A percentile compares a stretch with the other conserved stretches of the same genome.
phyloP scores from a whole-genome alignment of 305 asterid genomes.

The Plantago lanceolata region DNA sequence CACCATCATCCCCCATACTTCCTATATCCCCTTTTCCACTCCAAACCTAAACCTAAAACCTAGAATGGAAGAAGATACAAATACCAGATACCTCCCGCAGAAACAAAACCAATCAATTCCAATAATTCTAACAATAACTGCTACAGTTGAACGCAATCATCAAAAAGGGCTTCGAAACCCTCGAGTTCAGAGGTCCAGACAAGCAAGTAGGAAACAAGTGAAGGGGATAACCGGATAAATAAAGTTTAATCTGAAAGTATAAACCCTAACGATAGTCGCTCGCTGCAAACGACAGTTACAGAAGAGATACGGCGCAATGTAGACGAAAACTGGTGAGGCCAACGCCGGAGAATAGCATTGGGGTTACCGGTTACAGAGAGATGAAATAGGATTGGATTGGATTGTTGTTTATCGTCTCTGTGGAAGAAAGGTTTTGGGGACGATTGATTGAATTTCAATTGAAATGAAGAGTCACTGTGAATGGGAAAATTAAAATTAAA shows the following conservation, averaged over 20 bases:
- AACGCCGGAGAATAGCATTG: not conserved
- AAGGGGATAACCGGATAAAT: not conserved
- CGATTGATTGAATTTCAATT: not conserved
- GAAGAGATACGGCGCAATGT: not conserved
- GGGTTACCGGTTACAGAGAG: not conserved
- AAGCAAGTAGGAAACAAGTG: not conserved
- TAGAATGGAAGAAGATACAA: conserved; percentile 14
- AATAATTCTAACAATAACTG: too few relatives aligned
- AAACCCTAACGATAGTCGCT: not conserved
- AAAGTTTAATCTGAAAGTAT: not conserved
- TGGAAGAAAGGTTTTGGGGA: not conserved
- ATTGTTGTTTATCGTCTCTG: not conserved
- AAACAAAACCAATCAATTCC: not conserved
- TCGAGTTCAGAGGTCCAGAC: not conserved
- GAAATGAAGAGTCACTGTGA: not conserved
- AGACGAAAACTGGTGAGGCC: not conserved
- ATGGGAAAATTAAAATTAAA: too few relatives aligned
- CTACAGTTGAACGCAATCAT: not conserved
- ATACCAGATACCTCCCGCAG: too few relatives aligned
- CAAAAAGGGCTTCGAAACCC: not conserved
- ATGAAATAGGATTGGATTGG: not conserved
- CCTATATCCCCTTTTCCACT: conserved; percentile 13
- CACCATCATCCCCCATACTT: conserved; percentile 81
- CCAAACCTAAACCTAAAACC: conserved; percentile 17
- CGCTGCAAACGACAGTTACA: not conserved